These are phyloP conservation scores for Naganishia friedmannii DNA, from an alignment of 768 basidiomycete species.

Conservation along the genomic window DNA sequence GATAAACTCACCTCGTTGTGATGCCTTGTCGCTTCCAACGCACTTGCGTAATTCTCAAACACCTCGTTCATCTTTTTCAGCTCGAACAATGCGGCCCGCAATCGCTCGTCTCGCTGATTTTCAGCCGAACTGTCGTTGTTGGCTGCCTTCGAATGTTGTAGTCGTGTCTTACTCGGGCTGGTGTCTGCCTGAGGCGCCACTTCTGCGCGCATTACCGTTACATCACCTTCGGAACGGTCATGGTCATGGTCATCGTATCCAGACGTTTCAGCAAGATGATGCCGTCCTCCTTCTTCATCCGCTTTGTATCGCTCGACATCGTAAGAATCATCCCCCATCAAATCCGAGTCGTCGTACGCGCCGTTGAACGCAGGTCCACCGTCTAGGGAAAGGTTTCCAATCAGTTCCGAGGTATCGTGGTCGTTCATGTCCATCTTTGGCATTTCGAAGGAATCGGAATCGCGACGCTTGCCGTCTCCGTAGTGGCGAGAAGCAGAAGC, in stretches of 20 bases:
- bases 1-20: slow-evolving; percentile 48
- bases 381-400: slow-evolving; percentile 5
- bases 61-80: slow-evolving; percentile 51
- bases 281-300: not conserved
- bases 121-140: not conserved
- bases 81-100: slow-evolving; percentile 47
- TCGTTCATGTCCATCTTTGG: slow-evolving; percentile 6
- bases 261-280: not conserved
- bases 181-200: not conserved
- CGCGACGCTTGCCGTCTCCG: not conserved
- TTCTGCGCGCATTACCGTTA: not conserved
- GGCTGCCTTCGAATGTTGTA: not conserved
- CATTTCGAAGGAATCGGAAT: slow-evolving; percentile 15
- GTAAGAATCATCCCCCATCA: slow-evolving; percentile 10
- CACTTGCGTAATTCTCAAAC: slow-evolving; percentile 44
- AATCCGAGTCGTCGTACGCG: slow-evolving; percentile 11
- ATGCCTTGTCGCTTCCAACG: slow-evolving; percentile 42
- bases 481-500: not conserved
- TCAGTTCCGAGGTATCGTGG: slow-evolving; percentile 12
- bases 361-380: slow-evolving; percentile 3
- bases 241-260: not conserved
- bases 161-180: not conserved
- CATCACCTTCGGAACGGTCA: not conserved
- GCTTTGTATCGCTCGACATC: not conserved
- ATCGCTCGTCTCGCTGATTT: slow-evolving; percentile 14